phyloP scores from a whole-genome alignment of 2,329 filamentous ascomycete species.

The Aspergillaceae sp. region DNA sequence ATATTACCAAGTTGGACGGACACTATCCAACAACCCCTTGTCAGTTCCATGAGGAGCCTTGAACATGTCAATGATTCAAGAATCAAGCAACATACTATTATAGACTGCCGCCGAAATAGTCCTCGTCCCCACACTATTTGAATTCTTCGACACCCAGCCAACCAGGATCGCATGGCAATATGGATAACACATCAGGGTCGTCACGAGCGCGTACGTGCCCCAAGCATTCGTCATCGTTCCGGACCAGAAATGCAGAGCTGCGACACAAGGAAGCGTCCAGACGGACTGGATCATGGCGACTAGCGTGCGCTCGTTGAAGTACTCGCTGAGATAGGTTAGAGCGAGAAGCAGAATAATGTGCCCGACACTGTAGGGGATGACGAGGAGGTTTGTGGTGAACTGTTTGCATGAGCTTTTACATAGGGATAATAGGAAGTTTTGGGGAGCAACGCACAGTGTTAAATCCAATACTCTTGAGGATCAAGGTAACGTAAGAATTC shows the following conservation, averaged over 20 bases:
- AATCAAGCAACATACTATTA: conserved; percentile 31
- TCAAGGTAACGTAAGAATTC: conserved; percentile 51
- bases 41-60: too few species aligned
- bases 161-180: conserved; percentile 54
- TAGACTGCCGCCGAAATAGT: conserved; percentile 56
- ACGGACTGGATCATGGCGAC: conserved; percentile 44
- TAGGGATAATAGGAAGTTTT: too few species aligned
- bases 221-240: conserved; percentile 33
- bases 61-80: neutral
- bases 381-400: conserved; percentile 55
- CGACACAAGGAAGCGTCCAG: conserved; percentile 53
- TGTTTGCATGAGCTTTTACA: too few species aligned
- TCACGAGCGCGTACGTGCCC: conserved; percentile 46
- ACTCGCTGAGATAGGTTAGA: conserved; percentile 40
- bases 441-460: conserved; percentile 26
- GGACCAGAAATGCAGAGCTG: conserved; percentile 42
- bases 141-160: conserved; percentile 54
- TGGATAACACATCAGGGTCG: conserved; percentile 45
- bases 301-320: conserved; percentile 39
- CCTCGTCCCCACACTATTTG: conserved; percentile 52
- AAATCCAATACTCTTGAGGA: conserved; percentile 50
- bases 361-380: conserved; percentile 41
- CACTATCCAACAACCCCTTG: neutral
- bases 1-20: conserved; percentile 10
- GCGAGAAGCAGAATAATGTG: conserved; percentile 35